Percentiles rank a stretch among this genome's conserved stretches.
These are phyloP conservation scores for Nicotiana paniculata DNA, from an alignment of 257 asterid species.

Conservation along the genomic window DNA sequence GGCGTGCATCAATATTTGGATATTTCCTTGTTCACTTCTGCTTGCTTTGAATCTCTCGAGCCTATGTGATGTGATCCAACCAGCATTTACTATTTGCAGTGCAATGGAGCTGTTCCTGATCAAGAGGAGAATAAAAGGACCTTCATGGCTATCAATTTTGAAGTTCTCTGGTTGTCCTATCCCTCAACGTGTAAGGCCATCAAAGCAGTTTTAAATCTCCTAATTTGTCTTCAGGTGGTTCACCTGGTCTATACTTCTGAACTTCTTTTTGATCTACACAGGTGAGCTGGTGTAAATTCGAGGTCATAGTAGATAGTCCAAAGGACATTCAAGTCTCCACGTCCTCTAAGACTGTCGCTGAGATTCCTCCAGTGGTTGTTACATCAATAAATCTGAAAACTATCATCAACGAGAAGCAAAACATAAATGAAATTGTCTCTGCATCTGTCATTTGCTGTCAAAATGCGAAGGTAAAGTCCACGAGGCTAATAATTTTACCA, in stretches of 20 bases:
- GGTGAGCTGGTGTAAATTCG: constrained; percentile 99
- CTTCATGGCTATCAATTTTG: constrained; percentile 88
- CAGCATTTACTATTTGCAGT: constrained; percentile 38
- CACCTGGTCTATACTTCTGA: neutral
- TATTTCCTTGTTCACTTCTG: neutral
- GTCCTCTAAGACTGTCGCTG: constrained; percentile 44
- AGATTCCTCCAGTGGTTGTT: constrained; percentile 82
- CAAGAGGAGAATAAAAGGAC: constrained; percentile 87
- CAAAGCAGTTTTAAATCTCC: neutral
- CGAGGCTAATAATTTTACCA: constrained; percentile 15
- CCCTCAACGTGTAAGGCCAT: constrained; percentile 60
- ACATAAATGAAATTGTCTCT: constrained; percentile 76
- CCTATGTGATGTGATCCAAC: neutral
- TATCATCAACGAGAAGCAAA: constrained; percentile 66
- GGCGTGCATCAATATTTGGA: neutral
- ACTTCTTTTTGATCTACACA: constrained; percentile 31
- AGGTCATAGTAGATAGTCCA: constrained; percentile 63
- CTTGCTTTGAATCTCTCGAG: neutral
- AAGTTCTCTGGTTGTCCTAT: constrained; percentile 59
- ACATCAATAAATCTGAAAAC: constrained; percentile 86
- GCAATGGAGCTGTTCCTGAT: constrained; percentile 80
- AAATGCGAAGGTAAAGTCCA: constrained; percentile 64
- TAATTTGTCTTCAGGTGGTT: constrained; percentile 10
- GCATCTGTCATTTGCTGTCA: constrained; percentile 95
- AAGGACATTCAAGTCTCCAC: constrained; percentile 63